These are phyloP conservation scores for Lentinula sp. DNA, from an alignment of 768 basidiomycete genomes.

Conservation along the genomic window DNA sequence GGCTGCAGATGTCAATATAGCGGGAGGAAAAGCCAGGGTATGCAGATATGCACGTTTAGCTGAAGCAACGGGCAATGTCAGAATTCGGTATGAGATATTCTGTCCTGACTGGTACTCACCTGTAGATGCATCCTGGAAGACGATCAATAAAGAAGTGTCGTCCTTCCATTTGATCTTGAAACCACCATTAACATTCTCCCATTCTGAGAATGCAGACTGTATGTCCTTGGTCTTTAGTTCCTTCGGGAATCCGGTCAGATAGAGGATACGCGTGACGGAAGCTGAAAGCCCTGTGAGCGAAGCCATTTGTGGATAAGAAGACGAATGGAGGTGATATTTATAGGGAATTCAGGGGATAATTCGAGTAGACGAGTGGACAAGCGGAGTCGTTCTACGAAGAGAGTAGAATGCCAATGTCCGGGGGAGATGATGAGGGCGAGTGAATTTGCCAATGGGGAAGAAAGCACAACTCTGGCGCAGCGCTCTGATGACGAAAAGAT, in stretches of 20 bases:
- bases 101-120: constrained; percentile 52
- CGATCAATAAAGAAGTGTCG: constrained; percentile 91
- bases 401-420: neutral
- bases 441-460: neutral
- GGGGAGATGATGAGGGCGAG: neutral
- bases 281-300: constrained; percentile 83
- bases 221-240: constrained; percentile 98
- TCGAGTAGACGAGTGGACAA: neutral
- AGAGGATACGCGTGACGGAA: constrained; percentile 93
- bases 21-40: constrained; percentile 77
- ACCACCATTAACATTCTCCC: constrained; percentile 80
- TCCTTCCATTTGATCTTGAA: constrained; percentile 99
- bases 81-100: constrained; percentile 2
- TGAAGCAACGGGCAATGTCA: constrained; percentile 23
- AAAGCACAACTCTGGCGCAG: neutral
- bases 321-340: constrained; percentile 1
- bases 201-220: constrained; percentile 84
- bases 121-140: constrained; percentile 84
- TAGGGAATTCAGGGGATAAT: neutral
- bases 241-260: constrained; percentile 86
- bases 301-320: constrained; percentile 37
- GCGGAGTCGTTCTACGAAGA: neutral
- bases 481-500: neutral
- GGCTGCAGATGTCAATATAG: constrained; percentile 54
- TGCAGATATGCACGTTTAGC: constrained; percentile 95